Evolutionary conservation across 345 rosid genomes (phyloP).

Genomic region (Orychophragmus violaceus): DNA sequence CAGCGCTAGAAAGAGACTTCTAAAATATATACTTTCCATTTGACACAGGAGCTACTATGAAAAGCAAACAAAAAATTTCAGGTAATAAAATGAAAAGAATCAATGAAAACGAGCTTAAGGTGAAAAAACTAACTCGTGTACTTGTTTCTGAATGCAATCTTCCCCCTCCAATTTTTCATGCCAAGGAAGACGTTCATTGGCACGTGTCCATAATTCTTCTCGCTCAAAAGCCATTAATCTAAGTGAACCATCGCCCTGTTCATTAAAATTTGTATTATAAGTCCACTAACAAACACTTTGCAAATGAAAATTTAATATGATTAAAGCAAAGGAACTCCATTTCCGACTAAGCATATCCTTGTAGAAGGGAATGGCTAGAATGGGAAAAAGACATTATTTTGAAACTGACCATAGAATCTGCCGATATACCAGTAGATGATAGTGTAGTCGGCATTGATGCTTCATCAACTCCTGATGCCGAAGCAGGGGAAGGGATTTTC

Average conservation of each 20-base stretch:
- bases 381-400: not conserved
- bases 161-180: constrained; percentile 95
- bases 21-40: constrained; percentile 6
- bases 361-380: not conserved
- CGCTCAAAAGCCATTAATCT: constrained; percentile 79
- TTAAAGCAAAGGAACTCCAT: not conserved
- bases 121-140: constrained; percentile 76
- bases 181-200: constrained; percentile 87
- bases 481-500: constrained; percentile 32
- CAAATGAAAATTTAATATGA: not conserved
- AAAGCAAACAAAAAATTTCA: not conserved
- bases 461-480: constrained; percentile 36
- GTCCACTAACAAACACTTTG: not conserved
- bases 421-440: constrained; percentile 48
- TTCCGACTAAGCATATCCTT: not conserved
- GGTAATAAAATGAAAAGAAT: not conserved
- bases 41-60: not conserved
- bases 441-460: constrained; percentile 48
- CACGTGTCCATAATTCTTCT: constrained; percentile 84
- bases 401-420: constrained; percentile 52
- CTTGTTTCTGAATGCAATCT: constrained; percentile 85
- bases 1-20: not conserved
- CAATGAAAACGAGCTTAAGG: constrained; percentile 2
- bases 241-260: constrained; percentile 62
- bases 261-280: constrained; percentile 22